These are phyloP conservation scores for Xylaria polymorpha DNA, from an alignment of 2,329 filamentous ascomycete genomes.

Conservation along the genomic window DNA sequence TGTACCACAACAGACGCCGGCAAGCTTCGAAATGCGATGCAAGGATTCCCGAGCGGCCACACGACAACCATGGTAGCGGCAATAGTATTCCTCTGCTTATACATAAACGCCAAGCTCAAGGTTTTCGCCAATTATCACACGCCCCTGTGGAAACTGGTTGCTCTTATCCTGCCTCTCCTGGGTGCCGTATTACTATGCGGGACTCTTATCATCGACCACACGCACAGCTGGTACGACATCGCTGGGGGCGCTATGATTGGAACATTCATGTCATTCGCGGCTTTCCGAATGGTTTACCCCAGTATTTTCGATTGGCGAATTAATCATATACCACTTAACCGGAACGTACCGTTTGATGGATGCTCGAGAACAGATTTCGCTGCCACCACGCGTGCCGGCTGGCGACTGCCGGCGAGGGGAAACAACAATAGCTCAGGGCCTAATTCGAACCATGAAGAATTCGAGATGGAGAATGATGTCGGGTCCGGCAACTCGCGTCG, in stretches of 20 bases:
- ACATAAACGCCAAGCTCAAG: constrained; percentile 79
- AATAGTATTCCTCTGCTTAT: constrained; percentile 72
- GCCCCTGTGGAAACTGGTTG: constrained; percentile 73
- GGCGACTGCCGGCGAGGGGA: constrained; percentile 19
- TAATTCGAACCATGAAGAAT: neutral
- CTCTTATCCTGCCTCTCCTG: constrained; percentile 68
- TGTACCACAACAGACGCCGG: constrained; percentile 67
- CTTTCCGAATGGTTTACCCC: constrained; percentile 75
- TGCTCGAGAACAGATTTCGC: constrained; percentile 29
- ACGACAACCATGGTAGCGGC: constrained; percentile 72
- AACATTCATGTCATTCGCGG: constrained; percentile 68
- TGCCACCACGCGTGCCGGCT: constrained; percentile 33
- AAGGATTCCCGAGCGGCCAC: constrained; percentile 76
- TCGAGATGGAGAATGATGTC: neutral
- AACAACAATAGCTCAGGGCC: neutral
- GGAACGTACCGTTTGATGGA: constrained; percentile 37
- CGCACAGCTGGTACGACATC: constrained; percentile 78
- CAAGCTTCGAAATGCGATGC: constrained; percentile 69
- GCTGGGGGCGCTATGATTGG: constrained; percentile 73
- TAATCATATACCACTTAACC: constrained; percentile 72
- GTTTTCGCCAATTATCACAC: constrained; percentile 75
- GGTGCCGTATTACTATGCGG: constrained; percentile 70
- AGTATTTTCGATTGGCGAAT: constrained; percentile 76
- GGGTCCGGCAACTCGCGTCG: neutral
- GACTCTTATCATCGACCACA: constrained; percentile 71